Evolutionary conservation across 176 grass and related monocot species (phyloP).

Genomic region (Poa annua): DNA sequence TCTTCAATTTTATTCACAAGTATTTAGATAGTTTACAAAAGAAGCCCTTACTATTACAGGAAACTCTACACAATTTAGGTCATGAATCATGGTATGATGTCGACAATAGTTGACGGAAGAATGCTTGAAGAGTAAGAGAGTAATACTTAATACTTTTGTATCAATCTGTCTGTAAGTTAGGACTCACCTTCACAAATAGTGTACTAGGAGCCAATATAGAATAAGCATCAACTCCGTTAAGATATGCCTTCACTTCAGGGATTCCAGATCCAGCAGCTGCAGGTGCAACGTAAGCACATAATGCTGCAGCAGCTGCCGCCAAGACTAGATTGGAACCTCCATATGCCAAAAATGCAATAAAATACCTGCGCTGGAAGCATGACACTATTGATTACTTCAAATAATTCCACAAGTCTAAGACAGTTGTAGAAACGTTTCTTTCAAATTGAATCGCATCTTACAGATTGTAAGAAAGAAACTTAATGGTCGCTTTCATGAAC

Average conservation of each 20-base stretch:
- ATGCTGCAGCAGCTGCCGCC: slow-evolving; percentile 62
- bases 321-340: slow-evolving; percentile 73
- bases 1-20: slow-evolving; percentile 8
- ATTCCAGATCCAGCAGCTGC: slow-evolving; percentile 97
- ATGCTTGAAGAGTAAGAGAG: neutral
- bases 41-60: neutral
- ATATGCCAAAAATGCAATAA: slow-evolving; percentile 71
- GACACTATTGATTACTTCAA: slow-evolving; percentile 38
- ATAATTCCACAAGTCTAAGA: slow-evolving; percentile 13
- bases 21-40: slow-evolving; percentile 23
- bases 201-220: slow-evolving; percentile 88
- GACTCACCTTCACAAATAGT: slow-evolving; percentile 83
- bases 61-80: neutral
- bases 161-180: neutral
- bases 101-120: slow-evolving; percentile 11
- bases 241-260: slow-evolving; percentile 97
- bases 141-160: neutral
- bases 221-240: slow-evolving; percentile 91
- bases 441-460: neutral
- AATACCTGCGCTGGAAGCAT: slow-evolving; percentile 81
- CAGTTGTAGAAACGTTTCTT: slow-evolving; percentile 1
- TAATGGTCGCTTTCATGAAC: neutral
- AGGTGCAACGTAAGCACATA: slow-evolving; percentile 92
- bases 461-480: slow-evolving; percentile 14
- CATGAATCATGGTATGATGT: neutral